Conservation (phyloP, 2,329 filamentous ascomycete species). For the Magnaporthales sp. region DNA sequence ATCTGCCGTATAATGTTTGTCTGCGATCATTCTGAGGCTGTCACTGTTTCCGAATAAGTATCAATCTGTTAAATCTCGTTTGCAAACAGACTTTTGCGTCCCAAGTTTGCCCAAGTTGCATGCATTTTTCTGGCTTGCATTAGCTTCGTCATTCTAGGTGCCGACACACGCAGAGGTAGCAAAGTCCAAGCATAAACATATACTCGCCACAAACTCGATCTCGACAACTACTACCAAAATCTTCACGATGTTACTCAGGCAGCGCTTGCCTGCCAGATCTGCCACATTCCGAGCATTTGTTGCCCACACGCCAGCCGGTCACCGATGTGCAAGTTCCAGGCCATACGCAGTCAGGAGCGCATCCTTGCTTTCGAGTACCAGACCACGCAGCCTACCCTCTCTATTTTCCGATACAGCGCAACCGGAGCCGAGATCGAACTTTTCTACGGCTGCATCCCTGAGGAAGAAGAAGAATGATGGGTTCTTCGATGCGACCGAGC, state of each 20-base stretch:
- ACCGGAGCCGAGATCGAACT: constrained; percentile 5
- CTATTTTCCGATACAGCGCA: not conserved
- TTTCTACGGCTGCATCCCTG: constrained; percentile 10
- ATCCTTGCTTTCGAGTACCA: not conserved
- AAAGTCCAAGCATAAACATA: not conserved
- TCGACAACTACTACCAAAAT: not conserved
- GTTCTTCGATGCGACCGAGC: constrained; percentile 12
- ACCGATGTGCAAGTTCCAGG: not conserved
- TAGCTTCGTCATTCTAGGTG: not conserved
- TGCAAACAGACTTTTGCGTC: not conserved
- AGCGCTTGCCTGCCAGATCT: constrained; percentile 3
- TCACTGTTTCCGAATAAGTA: not conserved
- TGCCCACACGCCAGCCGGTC: not conserved
- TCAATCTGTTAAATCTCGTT: not conserved
- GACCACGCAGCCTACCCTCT: not conserved
- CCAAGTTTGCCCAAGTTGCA: not conserved
- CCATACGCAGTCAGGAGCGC: not conserved
- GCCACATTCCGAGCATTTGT: constrained; percentile 1
- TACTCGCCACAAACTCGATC: not conserved
- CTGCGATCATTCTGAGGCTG: not conserved
- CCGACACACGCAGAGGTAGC: not conserved
- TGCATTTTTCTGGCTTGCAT: not conserved
- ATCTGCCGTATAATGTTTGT: not conserved
- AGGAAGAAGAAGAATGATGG: constrained; percentile 13
- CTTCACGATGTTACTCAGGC: constrained; percentile 7